Percentiles rank a stretch among this genome's conserved stretches.
Evolutionary conservation across 176 grass and related monocot genomes (phyloP).

Genomic region (Juncus inflexus): DNA sequence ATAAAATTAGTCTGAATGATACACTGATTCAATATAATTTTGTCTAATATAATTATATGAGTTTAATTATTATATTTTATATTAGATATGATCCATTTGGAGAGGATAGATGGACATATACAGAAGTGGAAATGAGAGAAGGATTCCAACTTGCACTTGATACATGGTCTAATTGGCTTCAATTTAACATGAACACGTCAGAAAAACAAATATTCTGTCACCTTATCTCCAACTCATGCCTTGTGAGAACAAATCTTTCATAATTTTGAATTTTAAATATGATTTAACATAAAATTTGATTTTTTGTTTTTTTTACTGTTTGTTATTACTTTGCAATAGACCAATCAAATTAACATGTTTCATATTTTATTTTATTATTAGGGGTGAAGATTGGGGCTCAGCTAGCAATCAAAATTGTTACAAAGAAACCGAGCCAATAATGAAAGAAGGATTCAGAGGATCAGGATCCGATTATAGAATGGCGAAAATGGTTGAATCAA

Average conservation of each 20-base stretch:
- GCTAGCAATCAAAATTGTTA: slow-evolving; percentile 29
- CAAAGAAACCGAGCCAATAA: slow-evolving; percentile 34
- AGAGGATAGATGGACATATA: too few relatives aligned
- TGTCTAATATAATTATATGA: too few relatives aligned
- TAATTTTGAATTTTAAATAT: slow-evolving; percentile 18
- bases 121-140: slow-evolving; percentile 63
- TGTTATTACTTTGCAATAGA: too few relatives aligned
- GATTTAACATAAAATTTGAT: neutral
- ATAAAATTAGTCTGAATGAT: too few relatives aligned
- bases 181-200: slow-evolving; percentile 38
- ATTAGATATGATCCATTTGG: too few relatives aligned
- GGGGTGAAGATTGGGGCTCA: slow-evolving; percentile 44
- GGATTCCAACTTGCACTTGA: slow-evolving; percentile 66
- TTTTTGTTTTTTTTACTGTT: too few relatives aligned
- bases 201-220: slow-evolving; percentile 63
- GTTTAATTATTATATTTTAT: too few relatives aligned
- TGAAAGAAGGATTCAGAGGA: slow-evolving; percentile 19
- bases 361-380: neutral
- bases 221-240: slow-evolving; percentile 68
- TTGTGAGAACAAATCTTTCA: slow-evolving; percentile 33
- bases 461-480: slow-evolving; percentile 33
- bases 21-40: too few relatives aligned
- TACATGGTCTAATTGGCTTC: slow-evolving; percentile 55
- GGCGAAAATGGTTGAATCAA: slow-evolving; percentile 24
- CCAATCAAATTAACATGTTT: neutral